Base-by-base conservation (phyloP, 1,284 basidiomycete genomes). In the Cystobasidium sp. region DNA sequence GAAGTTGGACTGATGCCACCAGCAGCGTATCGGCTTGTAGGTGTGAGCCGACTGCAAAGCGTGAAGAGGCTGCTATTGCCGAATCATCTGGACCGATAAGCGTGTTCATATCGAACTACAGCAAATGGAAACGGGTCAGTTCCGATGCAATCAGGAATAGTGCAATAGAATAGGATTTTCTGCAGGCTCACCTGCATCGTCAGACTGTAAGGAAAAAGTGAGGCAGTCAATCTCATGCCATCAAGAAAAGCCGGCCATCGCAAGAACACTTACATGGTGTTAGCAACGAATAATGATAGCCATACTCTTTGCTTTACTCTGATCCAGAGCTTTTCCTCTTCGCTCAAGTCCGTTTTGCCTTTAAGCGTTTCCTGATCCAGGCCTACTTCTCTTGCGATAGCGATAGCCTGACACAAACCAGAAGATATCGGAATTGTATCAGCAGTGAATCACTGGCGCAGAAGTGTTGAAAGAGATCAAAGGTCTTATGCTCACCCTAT, bases 51-150 rank as follows among this genome's bases (percentile, higher is more conserved):
- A 73, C n/a, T 20, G 70, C 62, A 43, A 73, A 73, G 31, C 70
- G 70, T 6, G 70, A 55, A 39, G 70, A 73, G 37, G 53, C 46
- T 22, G 70, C 70, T 10, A 73, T 73, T 41, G 63, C 53, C 10
- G 70, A 49, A 53, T 73, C 70, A 10, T 73, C 62, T 5, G 62
- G 70, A 12, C 70, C 70, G 43, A 73, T 73, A n/a, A 73, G 61
- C 6, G 63, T 65, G n/a, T 73, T 73, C 70, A 73, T 73, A 52
- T 73, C 70, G 44, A 73, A 73, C 55, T 59, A 6, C 18, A 18
- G 8, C 6, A 18, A 12, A n/a, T 3, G 9, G 41, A 59, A 9
- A 4, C 14, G 37, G 12, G 9, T 59, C 18, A 59, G 39, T 43
- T 37, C 43, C n/a, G 1, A 8, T 37, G 8, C 43, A 49, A 14